Conservation (phyloP, 2,329 filamentous ascomycete genomes). For the Xylariaceae sp. region DNA sequence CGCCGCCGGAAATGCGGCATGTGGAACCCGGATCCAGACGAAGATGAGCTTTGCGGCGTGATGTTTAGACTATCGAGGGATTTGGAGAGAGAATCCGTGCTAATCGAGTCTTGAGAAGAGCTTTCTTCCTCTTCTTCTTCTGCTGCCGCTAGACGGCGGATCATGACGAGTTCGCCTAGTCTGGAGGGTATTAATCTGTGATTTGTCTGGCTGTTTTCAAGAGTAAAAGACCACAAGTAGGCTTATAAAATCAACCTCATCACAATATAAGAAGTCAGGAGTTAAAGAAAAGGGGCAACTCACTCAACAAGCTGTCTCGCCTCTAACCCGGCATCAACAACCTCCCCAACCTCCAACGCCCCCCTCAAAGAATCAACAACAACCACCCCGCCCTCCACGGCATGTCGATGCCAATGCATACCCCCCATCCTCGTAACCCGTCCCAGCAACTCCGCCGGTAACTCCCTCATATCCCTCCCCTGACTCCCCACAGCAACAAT, state of each 20-base stretch:
- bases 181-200: slow-evolving; percentile 30
- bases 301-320: slow-evolving; percentile 76
- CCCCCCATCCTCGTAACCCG: slow-evolving; percentile 48
- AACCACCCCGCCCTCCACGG: slow-evolving; percentile 58
- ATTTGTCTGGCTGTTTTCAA: not conserved
- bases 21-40: slow-evolving; percentile 31
- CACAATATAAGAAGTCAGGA: too few species aligned
- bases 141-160: slow-evolving; percentile 43
- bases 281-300: slow-evolving; percentile 27
- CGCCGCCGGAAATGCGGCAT: slow-evolving; percentile 26
- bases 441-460: slow-evolving; percentile 70
- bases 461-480: slow-evolving; percentile 70
- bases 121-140: slow-evolving; percentile 35
- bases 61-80: slow-evolving; percentile 34
- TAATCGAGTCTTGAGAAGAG: slow-evolving; percentile 14
- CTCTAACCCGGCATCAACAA: slow-evolving; percentile 69
- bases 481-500: slow-evolving; percentile 68
- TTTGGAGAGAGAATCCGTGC: slow-evolving; percentile 31
- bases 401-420: slow-evolving; percentile 63
- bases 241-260: not conserved
- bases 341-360: slow-evolving; percentile 79
- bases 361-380: slow-evolving; percentile 74
- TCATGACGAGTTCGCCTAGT: slow-evolving; percentile 72
- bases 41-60: slow-evolving; percentile 32
- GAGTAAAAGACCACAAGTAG: too few species aligned